phyloP scores from a whole-genome alignment of 1,284 basidiomycete species.

The Fomitiporia mediterranea region DNA sequence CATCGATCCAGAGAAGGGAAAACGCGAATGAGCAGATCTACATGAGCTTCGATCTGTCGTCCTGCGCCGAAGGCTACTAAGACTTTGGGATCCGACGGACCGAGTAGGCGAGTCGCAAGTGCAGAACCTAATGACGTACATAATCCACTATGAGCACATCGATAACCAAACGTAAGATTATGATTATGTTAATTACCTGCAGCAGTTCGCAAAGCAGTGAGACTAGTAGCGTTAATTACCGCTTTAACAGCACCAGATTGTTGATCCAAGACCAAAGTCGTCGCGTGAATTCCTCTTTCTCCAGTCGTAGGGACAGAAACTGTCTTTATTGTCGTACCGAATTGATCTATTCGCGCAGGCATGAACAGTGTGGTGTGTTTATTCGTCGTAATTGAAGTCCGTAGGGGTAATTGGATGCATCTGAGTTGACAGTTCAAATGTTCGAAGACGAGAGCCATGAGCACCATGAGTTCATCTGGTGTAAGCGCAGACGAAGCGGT shows the following conservation, averaged over 20 bases:
- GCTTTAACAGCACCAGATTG: conserved; percentile 60
- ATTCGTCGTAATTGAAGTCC: conserved; percentile 42
- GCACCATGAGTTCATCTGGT: conserved; percentile 1
- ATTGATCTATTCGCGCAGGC: conserved; percentile 53
- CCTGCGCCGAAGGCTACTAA: conserved; percentile 77
- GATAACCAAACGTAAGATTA: neutral
- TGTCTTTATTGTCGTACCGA: conserved; percentile 62
- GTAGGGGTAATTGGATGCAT: conserved; percentile 44
- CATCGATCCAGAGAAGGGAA: conserved; percentile 53
- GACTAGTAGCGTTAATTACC: conserved; percentile 66
- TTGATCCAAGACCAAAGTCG: conserved; percentile 75
- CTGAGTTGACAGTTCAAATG: conserved; percentile 7
- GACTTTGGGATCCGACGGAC: conserved; percentile 37
- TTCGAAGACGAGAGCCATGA: conserved; percentile 17
- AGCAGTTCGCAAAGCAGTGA: conserved; percentile 80
- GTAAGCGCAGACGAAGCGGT: conserved; percentile 4
- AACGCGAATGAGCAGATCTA: conserved; percentile 54
- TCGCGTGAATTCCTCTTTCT: conserved; percentile 60
- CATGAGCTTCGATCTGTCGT: conserved; percentile 60
- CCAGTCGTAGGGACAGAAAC: conserved; percentile 56
- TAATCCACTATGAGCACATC: neutral
- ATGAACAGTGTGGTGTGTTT: conserved; percentile 63
- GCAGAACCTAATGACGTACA: conserved; percentile 53
- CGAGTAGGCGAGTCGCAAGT: conserved; percentile 56
- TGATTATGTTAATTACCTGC: conserved; percentile 49